A percentile compares a stretch with the other conserved stretches of the same genome.
These are phyloP conservation scores for Picochlorum sp. DNA, from an alignment of 139 green algal species.

Conservation along the genomic window DNA sequence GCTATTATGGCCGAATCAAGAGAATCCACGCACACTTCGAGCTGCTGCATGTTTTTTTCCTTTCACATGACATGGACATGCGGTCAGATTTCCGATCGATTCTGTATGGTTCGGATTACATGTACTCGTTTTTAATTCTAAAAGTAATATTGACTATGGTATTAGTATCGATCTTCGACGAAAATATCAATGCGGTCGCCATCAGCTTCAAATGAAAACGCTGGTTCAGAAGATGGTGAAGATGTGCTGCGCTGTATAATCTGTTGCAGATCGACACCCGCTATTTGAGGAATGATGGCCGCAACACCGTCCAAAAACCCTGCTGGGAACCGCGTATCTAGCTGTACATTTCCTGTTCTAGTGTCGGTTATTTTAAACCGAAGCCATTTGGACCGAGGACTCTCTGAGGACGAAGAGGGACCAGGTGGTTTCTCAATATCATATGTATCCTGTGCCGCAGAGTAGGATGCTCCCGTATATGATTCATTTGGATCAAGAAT, in stretches of 20 bases:
- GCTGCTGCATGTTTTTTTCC: too few relatives aligned
- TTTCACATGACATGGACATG: too few relatives aligned
- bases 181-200: conserved; percentile 20
- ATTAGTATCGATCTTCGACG: conserved; percentile 11
- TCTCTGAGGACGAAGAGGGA: background rate
- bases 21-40: conserved; percentile 28
- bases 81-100: too few relatives aligned
- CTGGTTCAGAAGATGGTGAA: background rate
- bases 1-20: conserved; percentile 12
- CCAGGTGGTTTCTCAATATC: background rate
- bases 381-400: conserved; percentile 8
- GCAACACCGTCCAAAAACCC: conserved; percentile 6
- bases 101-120: too few relatives aligned
- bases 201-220: conserved; percentile 13
- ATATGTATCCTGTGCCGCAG: background rate
- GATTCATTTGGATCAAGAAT: conserved; percentile 15
- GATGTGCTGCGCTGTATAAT: conserved; percentile 28
- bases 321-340: conserved; percentile 28
- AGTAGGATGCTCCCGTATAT: background rate
- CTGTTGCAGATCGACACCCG: conserved; percentile 36
- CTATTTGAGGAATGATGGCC: conserved; percentile 20
- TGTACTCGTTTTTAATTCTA: too few relatives aligned
- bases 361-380: conserved; percentile 13
- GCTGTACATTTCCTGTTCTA: background rate
- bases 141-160: too few relatives aligned